A percentile compares a stretch with the other conserved stretches of the same genome.
Conservation (phyloP, 2,329 filamentous ascomycete genomes). For the Botrytis byssoidea region DNA sequence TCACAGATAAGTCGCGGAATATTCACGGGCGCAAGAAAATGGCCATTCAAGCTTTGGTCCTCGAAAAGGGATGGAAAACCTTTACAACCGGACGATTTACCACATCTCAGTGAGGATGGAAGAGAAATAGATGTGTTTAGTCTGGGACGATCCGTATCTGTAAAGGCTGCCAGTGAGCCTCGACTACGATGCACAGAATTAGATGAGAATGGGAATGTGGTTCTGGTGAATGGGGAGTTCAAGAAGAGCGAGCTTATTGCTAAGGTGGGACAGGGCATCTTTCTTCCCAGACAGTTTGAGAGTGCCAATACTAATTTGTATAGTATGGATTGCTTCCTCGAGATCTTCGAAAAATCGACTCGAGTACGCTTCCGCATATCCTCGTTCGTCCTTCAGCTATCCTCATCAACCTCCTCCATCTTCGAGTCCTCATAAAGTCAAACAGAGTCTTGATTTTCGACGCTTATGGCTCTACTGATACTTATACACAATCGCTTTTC, state of each 20-base stretch:
- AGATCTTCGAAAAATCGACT: constrained; percentile 96
- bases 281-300: constrained; percentile 28
- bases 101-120: constrained; percentile 53
- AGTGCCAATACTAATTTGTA: constrained; percentile 28
- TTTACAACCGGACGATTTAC: constrained; percentile 58
- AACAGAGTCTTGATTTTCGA: constrained; percentile 95
- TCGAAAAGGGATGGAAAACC: constrained; percentile 36
- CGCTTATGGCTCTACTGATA: constrained; percentile 90
- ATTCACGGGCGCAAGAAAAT: constrained; percentile 27
- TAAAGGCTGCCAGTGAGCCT: constrained; percentile 79
- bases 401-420: constrained; percentile 91
- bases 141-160: constrained; percentile 65
- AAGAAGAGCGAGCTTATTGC: constrained; percentile 97
- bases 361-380: constrained; percentile 91
- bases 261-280: constrained; percentile 56
- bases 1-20: constrained; percentile 25
- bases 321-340: constrained; percentile 90
- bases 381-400: constrained; percentile 91
- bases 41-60: constrained; percentile 34
- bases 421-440: constrained; percentile 92
- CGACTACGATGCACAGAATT: constrained; percentile 92
- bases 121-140: constrained; percentile 63
- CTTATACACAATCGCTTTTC: constrained; percentile 93
- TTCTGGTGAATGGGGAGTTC: constrained; percentile 90
- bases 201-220: constrained; percentile 87